A percentile compares a stretch with the other conserved stretches of the same genome.
Conservation (phyloP, 129 eudicot genomes). For the Cynara cardunculus region DNA sequence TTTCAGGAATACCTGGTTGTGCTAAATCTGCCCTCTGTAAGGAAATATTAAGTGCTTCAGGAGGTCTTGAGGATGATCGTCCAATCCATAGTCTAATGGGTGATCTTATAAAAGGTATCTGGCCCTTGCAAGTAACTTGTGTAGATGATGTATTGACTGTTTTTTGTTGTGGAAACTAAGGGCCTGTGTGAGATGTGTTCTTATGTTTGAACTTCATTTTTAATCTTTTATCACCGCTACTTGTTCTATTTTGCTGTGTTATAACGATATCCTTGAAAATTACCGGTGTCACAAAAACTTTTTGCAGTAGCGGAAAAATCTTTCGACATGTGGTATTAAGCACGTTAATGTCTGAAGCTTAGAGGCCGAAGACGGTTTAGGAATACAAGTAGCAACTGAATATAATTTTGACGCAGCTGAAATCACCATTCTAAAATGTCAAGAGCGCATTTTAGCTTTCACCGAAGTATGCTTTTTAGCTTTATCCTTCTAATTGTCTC, state of each 20-base stretch:
- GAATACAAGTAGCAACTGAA: neutral
- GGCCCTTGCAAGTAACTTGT: neutral
- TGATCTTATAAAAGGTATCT: conserved; percentile 84
- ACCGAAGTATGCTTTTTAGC: neutral
- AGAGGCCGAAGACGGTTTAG: neutral
- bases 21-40: conserved; percentile 96
- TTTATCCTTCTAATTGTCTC: neutral
- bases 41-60: conserved; percentile 59
- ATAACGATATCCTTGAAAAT: neutral
- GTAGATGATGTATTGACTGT: neutral
- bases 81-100: conserved; percentile 93
- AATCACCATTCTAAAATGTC: neutral
- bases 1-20: conserved; percentile 96
- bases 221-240: neutral
- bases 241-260: neutral
- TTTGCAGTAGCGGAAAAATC: neutral
- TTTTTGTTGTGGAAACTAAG: neutral
- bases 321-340: neutral
- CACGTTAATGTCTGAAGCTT: neutral
- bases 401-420: neutral
- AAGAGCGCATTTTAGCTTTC: neutral
- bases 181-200: neutral
- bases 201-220: no score
- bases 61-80: conserved; percentile 79
- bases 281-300: neutral